Percentiles rank a stretch among this genome's conserved stretches.
Conservation (phyloP, 176 grass and related monocot species). For the Melocanna baccifera region DNA sequence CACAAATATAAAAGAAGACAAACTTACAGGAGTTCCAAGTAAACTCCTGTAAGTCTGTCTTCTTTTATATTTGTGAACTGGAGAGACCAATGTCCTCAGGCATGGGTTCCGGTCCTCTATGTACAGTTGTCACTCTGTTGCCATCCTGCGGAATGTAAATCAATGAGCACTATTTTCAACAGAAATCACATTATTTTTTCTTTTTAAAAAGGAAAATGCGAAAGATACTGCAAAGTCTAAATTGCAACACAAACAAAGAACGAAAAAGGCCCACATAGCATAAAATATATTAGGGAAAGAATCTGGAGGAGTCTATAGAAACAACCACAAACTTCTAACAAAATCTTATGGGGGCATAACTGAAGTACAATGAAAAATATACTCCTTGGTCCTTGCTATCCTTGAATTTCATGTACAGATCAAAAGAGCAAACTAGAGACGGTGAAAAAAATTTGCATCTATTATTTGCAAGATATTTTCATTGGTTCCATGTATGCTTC, state of each 20-base stretch:
- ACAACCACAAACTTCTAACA: background rate
- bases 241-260: no score
- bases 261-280: background rate
- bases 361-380: background rate
- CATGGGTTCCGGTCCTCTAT: conserved; percentile 39
- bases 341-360: background rate
- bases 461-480: background rate
- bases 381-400: background rate
- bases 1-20: background rate
- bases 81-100: conserved; percentile 28
- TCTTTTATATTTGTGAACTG: no score
- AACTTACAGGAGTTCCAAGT: conserved; percentile 41
- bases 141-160: conserved; percentile 34
- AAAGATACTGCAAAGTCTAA: background rate
- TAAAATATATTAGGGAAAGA: background rate
- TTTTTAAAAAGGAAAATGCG: background rate
- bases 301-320: background rate
- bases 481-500: background rate
- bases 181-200: background rate
- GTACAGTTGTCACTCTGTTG: conserved; percentile 21
- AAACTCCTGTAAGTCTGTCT: no score
- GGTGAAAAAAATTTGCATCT: background rate
- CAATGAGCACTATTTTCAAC: background rate
- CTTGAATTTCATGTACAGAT: background rate
- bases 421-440: background rate